A percentile compares a stretch with the other conserved stretches of the same genome.
phyloP scores from a whole-genome alignment of 805 yeast species.

The Candida endomychidarum region DNA sequence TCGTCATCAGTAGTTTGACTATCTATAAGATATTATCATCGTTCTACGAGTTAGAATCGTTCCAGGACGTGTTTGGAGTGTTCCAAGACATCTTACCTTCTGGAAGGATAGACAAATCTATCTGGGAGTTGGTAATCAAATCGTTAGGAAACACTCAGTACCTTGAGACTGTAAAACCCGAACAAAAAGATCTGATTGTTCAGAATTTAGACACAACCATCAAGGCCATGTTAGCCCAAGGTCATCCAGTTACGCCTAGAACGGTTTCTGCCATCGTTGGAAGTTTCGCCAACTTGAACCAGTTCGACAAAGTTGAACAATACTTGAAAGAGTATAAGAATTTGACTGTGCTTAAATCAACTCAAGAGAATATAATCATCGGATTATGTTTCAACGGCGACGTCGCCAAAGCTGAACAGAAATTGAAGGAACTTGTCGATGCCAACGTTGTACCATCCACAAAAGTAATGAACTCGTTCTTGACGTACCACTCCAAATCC shows the following conservation, averaged over 20 bases:
- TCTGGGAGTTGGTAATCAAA: slow-evolving; percentile 62
- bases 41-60: slow-evolving; percentile 36
- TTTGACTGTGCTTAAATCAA: slow-evolving; percentile 33
- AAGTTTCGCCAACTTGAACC: slow-evolving; percentile 43
- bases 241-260: slow-evolving; percentile 38
- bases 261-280: slow-evolving; percentile 50
- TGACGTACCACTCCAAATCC: slow-evolving; percentile 40
- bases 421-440: slow-evolving; percentile 38
- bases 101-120: slow-evolving; percentile 32
- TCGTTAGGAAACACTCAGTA: slow-evolving; percentile 42
- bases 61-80: slow-evolving; percentile 39
- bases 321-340: slow-evolving; percentile 31
- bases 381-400: slow-evolving; percentile 44
- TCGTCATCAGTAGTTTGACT: slow-evolving; percentile 3
- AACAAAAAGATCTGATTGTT: slow-evolving; percentile 24
- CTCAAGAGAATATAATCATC: slow-evolving; percentile 46
- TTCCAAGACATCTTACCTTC: slow-evolving; percentile 50
- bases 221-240: slow-evolving; percentile 29
- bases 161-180: slow-evolving; percentile 25
- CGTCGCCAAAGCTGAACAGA: slow-evolving; percentile 45
- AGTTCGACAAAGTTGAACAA: slow-evolving; percentile 43
- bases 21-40: slow-evolving; percentile 45
- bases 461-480: slow-evolving; percentile 51
- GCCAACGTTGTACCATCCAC: slow-evolving; percentile 44
- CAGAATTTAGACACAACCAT: slow-evolving; percentile 28